phyloP scores from a whole-genome alignment of 2,329 filamentous ascomycete genomes.

The Aspergillus fischeri region DNA sequence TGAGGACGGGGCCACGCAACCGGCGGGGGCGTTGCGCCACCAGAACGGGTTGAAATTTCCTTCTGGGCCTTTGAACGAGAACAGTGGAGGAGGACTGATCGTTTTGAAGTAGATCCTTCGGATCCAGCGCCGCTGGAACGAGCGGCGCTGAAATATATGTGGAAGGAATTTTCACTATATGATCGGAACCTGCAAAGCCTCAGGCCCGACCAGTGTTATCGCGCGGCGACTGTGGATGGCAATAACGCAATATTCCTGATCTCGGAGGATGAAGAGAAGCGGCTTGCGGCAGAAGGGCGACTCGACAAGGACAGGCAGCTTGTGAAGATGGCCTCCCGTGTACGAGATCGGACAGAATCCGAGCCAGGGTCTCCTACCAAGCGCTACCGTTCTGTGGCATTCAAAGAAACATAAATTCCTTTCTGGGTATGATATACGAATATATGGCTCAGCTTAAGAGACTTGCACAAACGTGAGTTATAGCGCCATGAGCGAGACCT shows the following conservation, averaged over 20 bases:
- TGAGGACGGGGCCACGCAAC: too few relatives aligned
- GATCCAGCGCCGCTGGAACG: constrained; percentile 9
- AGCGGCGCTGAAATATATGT: constrained; percentile 11
- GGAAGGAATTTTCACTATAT: constrained; percentile 13
- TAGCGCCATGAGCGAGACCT: neutral
- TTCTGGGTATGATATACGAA: neutral
- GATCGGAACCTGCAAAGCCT: constrained; percentile 7
- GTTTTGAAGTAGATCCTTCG: constrained; percentile 6
- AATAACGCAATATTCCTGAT: too few relatives aligned
- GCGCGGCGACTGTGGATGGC: too few relatives aligned
- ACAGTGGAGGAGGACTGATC: constrained; percentile 8
- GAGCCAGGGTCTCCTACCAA: too few relatives aligned
- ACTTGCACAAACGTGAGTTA: neutral
- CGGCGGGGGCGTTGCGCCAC: too few relatives aligned
- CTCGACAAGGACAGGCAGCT: too few relatives aligned
- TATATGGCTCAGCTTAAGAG: constrained; percentile 1
- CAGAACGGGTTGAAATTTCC: constrained; percentile 4
- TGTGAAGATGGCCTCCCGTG: too few relatives aligned
- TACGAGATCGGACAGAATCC: too few relatives aligned
- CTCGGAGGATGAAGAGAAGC: too few relatives aligned
- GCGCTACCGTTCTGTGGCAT: neutral
- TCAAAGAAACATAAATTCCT: neutral
- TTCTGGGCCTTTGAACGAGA: constrained; percentile 12
- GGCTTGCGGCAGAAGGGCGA: too few relatives aligned
- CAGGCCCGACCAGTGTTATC: constrained; percentile 6